A percentile compares a stretch with the other conserved stretches of the same genome.
Evolutionary conservation across 768 basidiomycete species (phyloP).

Genomic region (Auricularia heimuer): DNA sequence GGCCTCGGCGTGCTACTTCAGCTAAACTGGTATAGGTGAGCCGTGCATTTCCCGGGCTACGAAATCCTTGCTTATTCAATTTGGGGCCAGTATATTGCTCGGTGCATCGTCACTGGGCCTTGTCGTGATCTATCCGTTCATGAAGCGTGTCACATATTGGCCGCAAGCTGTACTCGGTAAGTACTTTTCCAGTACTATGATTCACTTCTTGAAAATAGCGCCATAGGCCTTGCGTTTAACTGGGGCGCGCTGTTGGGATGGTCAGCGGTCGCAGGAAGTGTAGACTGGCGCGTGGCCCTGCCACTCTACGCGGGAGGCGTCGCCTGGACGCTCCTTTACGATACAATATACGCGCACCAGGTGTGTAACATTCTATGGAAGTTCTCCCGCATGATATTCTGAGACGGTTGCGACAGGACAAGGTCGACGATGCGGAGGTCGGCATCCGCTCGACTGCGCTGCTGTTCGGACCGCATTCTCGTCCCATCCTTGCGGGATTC

Average conservation of each 20-base stretch:
- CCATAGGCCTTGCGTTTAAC: constrained; percentile 82
- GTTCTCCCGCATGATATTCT: too few relatives aligned
- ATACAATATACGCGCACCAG: constrained; percentile 97
- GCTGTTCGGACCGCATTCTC: constrained; percentile 71
- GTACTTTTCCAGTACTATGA: constrained; percentile 12
- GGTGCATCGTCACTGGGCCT: constrained; percentile 86
- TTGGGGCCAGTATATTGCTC: constrained; percentile 59
- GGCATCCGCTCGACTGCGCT: constrained; percentile 93
- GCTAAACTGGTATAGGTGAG: constrained; percentile 90
- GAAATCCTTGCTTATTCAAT: neutral
- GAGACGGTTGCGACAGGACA: constrained; percentile 50
- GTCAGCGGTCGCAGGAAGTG: constrained; percentile 79
- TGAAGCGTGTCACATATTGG: constrained; percentile 97
- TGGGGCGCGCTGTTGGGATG: constrained; percentile 96
- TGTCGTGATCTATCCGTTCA: constrained; percentile 85
- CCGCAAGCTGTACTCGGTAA: constrained; percentile 90
- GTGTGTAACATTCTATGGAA: constrained; percentile 24
- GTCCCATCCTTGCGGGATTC: constrained; percentile 64
- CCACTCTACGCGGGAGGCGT: constrained; percentile 87
- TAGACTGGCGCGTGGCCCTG: constrained; percentile 72
- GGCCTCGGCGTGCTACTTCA: constrained; percentile 84
- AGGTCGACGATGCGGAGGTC: constrained; percentile 74
- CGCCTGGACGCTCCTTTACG: constrained; percentile 93
- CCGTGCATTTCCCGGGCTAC: neutral
- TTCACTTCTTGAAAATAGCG: neutral